Evolutionary conservation across 306 rosid species (phyloP), one percentile per base, ranked within the genome.

Genomic region (Vigna angularis): DNA sequence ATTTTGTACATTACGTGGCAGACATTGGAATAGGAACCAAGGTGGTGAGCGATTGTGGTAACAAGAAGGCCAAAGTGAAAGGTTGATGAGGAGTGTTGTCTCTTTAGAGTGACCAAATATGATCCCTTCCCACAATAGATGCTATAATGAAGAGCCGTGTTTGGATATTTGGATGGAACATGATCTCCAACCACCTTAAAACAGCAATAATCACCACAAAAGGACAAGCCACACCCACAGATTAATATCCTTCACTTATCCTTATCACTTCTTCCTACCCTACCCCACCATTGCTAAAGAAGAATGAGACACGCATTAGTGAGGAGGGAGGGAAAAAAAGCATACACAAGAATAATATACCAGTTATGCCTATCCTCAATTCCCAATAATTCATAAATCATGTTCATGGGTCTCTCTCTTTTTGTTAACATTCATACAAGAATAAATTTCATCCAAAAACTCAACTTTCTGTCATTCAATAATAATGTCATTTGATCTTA

Each of bases 281-380:
- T 9, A 24, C 42, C 83, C 86, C 81, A 79, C 83, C 47, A 73
- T 73, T 68, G 42, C 30, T 45, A 79, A 83, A 79, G 81, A 74
- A 68, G 83, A 83, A 69, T 79, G 32, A 12, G 86, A 83, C 86
- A 74, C 4, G 9, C 84, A 80, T 63, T 72, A 47, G 45, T 22
- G 34, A 59, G 59, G 51, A 36, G 49, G 30, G 49, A 49, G 26
- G 36, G 36, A 11, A 36, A 40, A 26, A 36, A 17, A 30, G 7
- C 32, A 64, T 34, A 32, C 17, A 22, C 9, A 49, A 48, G 13
- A 68, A 65, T 16, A 62, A 63, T 1, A 70, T 45, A 55, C 26
- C 42, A 64, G 9, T 47, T 42, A 67, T 58, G 49, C 77, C 62
- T 58, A 78, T 74, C 69, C 69, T 3, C 76, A 49, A 22, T 66